Conservation (phyloP, 202 grass and related monocot species). For the Carex arenaria region DNA sequence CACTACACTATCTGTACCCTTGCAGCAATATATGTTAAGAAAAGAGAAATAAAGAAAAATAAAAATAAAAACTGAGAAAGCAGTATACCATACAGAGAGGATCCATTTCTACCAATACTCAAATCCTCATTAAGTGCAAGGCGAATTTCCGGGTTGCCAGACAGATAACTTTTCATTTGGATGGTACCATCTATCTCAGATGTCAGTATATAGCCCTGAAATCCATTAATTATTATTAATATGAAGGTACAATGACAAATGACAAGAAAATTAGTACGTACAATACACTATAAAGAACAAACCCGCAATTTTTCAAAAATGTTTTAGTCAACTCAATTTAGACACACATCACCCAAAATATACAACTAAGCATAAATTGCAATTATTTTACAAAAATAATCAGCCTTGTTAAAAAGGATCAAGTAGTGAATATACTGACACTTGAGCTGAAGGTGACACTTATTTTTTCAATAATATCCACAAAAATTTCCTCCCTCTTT, state of each 20-base stretch:
- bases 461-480: conserved; percentile 99
- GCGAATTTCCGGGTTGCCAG: conserved; percentile 92
- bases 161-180: conserved; percentile 99
- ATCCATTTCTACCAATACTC: conserved; percentile 70
- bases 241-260: neutral
- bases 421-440: conserved; percentile 43
- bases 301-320: neutral
- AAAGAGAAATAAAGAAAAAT: neutral
- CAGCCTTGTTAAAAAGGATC: neutral
- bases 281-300: neutral
- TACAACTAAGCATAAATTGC: neutral
- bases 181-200: conserved; percentile 98
- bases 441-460: conserved; percentile 99
- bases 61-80: neutral
- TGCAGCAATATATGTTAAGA: neutral
- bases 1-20: neutral
- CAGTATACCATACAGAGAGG: conserved; percentile 53
- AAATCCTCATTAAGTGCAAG: conserved; percentile 98
- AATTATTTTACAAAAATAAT: neutral
- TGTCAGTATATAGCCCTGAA: conserved; percentile 95
- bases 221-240: conserved; percentile 17
- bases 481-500: conserved; percentile 99
- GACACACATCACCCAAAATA: neutral
- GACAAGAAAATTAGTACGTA: neutral
- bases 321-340: neutral